Evolutionary conservation across 257 asterid genomes (phyloP).

Genomic region (Coffea eugenioides): DNA sequence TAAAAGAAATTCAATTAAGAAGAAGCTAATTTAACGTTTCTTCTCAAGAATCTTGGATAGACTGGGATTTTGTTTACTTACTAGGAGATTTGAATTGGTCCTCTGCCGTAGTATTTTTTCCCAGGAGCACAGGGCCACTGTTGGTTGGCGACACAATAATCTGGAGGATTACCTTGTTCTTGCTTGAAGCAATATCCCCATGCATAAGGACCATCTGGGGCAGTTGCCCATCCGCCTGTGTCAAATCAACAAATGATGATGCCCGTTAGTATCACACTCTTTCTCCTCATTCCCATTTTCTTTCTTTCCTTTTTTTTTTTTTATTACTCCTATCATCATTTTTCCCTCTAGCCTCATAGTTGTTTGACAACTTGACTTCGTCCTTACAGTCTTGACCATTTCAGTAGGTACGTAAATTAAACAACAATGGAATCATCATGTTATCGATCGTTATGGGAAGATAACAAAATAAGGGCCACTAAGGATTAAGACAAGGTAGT

Average conservation of each 20-base stretch:
- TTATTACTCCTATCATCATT: too few species aligned
- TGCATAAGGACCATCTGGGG: constrained; percentile 31
- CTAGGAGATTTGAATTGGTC: constrained; percentile 28
- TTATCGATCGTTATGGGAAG: not conserved
- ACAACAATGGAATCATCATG: not conserved
- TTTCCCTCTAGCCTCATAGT: not conserved
- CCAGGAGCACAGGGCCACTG: constrained; percentile 15
- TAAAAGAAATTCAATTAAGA: too few species aligned
- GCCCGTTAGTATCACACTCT: too few species aligned
- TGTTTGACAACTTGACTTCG: not conserved
- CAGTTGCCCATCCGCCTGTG: constrained; percentile 17
- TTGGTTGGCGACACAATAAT: not conserved
- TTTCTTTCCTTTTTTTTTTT: too few species aligned
- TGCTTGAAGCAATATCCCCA: constrained; percentile 31
- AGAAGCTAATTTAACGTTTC: too few species aligned
- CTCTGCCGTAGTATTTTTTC: constrained; percentile 24
- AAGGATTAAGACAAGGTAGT: not conserved
- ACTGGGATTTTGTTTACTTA: not conserved
- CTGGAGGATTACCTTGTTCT: constrained; percentile 3
- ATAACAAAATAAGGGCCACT: not conserved
- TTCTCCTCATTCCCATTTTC: too few species aligned
- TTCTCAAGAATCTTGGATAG: too few species aligned
- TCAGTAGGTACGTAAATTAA: not conserved
- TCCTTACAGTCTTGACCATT: not conserved
- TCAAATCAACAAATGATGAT: too few species aligned